These are phyloP conservation scores for Verticillium longisporum DNA, from an alignment of 2,329 filamentous ascomycete species.

Conservation along the genomic window DNA sequence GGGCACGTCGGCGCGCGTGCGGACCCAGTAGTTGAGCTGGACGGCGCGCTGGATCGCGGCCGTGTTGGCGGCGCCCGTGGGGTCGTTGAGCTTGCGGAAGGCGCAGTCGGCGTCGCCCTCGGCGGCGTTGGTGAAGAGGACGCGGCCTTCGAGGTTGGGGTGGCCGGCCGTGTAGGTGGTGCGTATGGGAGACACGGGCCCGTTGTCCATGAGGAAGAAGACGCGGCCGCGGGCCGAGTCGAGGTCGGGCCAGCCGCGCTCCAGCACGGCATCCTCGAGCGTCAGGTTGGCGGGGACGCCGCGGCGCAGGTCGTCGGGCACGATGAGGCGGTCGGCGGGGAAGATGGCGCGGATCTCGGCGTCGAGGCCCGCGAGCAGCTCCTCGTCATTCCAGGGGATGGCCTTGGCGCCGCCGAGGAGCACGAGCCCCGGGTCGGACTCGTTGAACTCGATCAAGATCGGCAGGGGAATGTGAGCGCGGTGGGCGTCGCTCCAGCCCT, in stretches of 20 bases:
- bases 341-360: conserved; percentile 38
- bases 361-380: conserved; percentile 34
- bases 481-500: conserved; percentile 34
- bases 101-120: conserved; percentile 38
- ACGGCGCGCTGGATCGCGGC: conserved; percentile 36
- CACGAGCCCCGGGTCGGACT: conserved; percentile 15
- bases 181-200: conserved; percentile 28
- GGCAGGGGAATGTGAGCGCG: conserved; percentile 36
- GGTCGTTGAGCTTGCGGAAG: conserved; percentile 41
- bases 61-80: conserved; percentile 21
- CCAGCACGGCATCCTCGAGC: conserved; percentile 37
- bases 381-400: conserved; percentile 34
- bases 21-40: conserved; percentile 38
- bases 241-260: conserved; percentile 40
- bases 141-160: conserved; percentile 31
- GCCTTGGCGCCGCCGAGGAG: conserved; percentile 25
- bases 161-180: conserved; percentile 27
- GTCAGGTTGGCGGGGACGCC: conserved; percentile 21
- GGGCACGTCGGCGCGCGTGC: conserved; percentile 38
- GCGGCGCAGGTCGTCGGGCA: conserved; percentile 37
- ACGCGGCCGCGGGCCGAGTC: conserved; percentile 34
- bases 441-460: conserved; percentile 44
- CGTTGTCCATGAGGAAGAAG: conserved; percentile 45
- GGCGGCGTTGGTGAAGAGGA: conserved; percentile 39
- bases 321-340: conserved; percentile 29